Percentiles rank a stretch among this genome's conserved stretches.
These are phyloP conservation scores for Trichoderma oligosporum DNA, from an alignment of 2,329 filamentous ascomycete species.

Conservation along the genomic window DNA sequence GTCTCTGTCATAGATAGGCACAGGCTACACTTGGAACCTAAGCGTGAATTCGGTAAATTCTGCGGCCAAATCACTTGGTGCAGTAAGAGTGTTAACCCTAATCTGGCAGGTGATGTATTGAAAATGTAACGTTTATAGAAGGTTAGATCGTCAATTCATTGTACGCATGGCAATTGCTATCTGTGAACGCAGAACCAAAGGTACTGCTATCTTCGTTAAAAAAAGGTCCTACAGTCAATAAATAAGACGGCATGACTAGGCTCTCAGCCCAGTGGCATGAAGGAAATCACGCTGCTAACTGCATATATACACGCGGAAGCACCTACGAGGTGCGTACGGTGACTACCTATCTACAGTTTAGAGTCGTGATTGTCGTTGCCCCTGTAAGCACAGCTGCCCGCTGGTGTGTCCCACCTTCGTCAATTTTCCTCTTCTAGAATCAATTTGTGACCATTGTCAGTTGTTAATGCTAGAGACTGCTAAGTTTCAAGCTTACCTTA, in stretches of 20 bases:
- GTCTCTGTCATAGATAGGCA: not conserved
- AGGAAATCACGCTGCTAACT: too few relatives aligned
- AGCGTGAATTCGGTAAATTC: conserved; percentile 1
- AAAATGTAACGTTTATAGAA: conserved; percentile 7
- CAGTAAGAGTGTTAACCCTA: conserved; percentile 1
- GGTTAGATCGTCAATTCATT: not conserved
- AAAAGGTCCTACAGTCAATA: too few relatives aligned
- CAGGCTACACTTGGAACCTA: not conserved
- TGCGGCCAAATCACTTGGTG: not conserved
- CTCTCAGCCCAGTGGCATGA: too few relatives aligned
- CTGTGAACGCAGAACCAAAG: not conserved
- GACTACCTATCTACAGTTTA: too few relatives aligned
- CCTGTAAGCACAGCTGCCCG: not conserved
- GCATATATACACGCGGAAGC: too few relatives aligned
- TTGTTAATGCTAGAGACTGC: not conserved
- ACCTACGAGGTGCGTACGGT: too few relatives aligned
- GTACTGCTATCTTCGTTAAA: not conserved
- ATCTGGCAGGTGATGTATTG: not conserved
- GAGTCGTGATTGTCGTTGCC: too few relatives aligned
- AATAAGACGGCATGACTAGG: too few relatives aligned
- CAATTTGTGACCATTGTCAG: not conserved
- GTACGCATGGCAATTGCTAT: not conserved
- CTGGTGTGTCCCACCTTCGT: not conserved
- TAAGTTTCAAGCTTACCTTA: not conserved
- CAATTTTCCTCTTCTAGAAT: not conserved